Conservation (phyloP, 2,329 filamentous ascomycete species). For the Sclerotinia borealis region DNA sequence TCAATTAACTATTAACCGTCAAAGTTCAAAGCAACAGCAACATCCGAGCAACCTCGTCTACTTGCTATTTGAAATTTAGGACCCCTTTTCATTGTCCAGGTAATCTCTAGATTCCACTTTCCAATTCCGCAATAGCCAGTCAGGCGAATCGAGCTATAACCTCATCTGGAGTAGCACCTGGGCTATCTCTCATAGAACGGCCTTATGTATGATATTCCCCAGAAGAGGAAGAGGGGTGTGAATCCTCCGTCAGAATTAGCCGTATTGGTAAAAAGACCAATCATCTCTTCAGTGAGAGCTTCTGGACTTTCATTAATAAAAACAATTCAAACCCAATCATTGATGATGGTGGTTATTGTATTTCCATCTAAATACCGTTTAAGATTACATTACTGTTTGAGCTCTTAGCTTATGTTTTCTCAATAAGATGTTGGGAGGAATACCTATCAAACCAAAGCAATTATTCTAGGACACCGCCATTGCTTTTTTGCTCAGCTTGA, state of each 20-base stretch:
- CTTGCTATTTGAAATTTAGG: too few relatives aligned
- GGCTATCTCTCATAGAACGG: conserved; percentile 24
- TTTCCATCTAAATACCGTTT: conserved; percentile 24
- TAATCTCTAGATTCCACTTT: too few relatives aligned
- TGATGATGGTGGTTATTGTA: conserved; percentile 22
- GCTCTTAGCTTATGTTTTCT: neutral
- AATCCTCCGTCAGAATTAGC: neutral
- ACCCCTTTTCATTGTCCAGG: too few relatives aligned
- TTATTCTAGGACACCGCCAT: too few relatives aligned
- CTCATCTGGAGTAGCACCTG: conserved; percentile 26
- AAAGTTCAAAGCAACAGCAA: too few relatives aligned
- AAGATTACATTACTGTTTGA: conserved; percentile 25
- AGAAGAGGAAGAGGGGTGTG: neutral
- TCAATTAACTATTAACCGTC: too few relatives aligned
- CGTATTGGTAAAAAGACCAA: neutral
- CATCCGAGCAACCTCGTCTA: too few relatives aligned
- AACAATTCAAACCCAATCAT: conserved; percentile 39
- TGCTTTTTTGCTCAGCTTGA: too few relatives aligned
- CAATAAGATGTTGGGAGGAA: conserved; percentile 17
- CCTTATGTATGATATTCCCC: conserved; percentile 22
- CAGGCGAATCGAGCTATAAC: conserved; percentile 26
- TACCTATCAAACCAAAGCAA: conserved; percentile 48
- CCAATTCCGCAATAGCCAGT: conserved; percentile 24
- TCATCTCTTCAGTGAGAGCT: conserved; percentile 3
- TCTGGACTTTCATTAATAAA: too few relatives aligned